These are phyloP conservation scores for Phytophthora palmivora DNA, from an alignment of 352 stramenopile species.

Conservation along the genomic window DNA sequence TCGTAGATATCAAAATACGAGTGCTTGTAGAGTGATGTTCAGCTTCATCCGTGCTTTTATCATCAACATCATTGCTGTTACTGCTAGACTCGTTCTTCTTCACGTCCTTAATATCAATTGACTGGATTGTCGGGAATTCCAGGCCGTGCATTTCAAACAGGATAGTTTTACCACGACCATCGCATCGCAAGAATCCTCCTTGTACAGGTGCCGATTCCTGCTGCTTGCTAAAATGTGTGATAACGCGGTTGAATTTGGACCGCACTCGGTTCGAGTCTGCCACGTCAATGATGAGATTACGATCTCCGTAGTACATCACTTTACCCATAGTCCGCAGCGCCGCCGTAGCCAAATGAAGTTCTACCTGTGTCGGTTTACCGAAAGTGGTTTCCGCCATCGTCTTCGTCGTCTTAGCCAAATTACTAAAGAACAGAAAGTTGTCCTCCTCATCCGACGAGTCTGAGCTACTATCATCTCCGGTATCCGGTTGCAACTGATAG, in stretches of 20 bases:
- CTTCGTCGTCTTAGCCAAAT: slow-evolving; percentile 66
- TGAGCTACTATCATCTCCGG: slow-evolving; percentile 49
- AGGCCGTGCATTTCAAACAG: slow-evolving; percentile 76
- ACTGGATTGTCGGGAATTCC: slow-evolving; percentile 55
- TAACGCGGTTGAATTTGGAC: slow-evolving; percentile 86
- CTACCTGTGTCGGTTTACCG: slow-evolving; percentile 60
- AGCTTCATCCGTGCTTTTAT: slow-evolving; percentile 14
- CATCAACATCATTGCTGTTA: slow-evolving; percentile 15
- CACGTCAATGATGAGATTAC: slow-evolving; percentile 82
- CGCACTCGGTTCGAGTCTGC: slow-evolving; percentile 82
- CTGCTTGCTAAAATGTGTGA: slow-evolving; percentile 81
- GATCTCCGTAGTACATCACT: slow-evolving; percentile 83
- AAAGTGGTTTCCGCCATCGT: slow-evolving; percentile 77
- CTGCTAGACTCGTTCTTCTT: slow-evolving; percentile 2
- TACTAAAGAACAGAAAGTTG: slow-evolving; percentile 72
- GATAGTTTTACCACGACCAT: slow-evolving; percentile 77
- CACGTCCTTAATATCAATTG: slow-evolving; percentile 56
- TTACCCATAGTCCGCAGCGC: slow-evolving; percentile 66
- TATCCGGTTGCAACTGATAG: slow-evolving; percentile 61
- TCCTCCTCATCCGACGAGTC: slow-evolving; percentile 68
- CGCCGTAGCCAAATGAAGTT: slow-evolving; percentile 55
- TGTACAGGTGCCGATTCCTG: slow-evolving; percentile 61
- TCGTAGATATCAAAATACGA: slow-evolving; percentile 29
- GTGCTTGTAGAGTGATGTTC: slow-evolving; percentile 2
- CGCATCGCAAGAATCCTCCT: slow-evolving; percentile 76